Evolutionary conservation across 495 filamentous ascomycete species (phyloP), one percentile per base, ranked within the genome.

Genomic region (Saxophila tyrrhenica): DNA sequence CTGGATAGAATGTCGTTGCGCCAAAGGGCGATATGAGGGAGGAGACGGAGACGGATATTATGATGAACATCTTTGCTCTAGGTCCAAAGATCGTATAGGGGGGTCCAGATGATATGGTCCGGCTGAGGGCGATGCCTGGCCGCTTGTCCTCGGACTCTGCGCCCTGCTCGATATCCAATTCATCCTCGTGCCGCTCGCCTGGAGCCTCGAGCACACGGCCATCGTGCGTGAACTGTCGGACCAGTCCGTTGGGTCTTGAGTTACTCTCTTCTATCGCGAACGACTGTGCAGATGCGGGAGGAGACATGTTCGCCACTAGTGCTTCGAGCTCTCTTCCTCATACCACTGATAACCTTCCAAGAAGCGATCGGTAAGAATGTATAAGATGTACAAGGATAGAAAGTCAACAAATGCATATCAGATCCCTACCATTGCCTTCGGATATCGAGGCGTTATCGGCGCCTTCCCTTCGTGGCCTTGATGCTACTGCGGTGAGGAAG

Each of bases 11-110:
- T 2, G 58, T 64, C 1, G 52, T 61, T 1, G 63, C 62, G 15
- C 58, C 62, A 35, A 69, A 61, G 10, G 66, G 66, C 0, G 63
- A 65, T 41, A 69, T 64, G 23, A 69, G 58, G 2, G 58, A 59
- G 2, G 56, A 61, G 2, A 64, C 48, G 10, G 64, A 62, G 1
- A 64, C 66, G 11, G 58, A 50, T 11, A 59, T 48, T 29, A 68
- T 54, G 32, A 68, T 67, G 51, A 58, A 62, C 21, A 59, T 52
- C 58, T 65, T 66, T 35, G 55, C 52, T 24, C 44, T 51, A 1
- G 35, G 50, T 16, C 51, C 62, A 51, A 66, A 68, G 48, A 68
- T 61, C 3, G 61, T 58, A 25, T 67, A 67, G n/a, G 61, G 61
- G 19, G 57, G 52, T 10, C 41, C 50, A 54, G 64, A 51, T 8